phyloP scores from a whole-genome alignment of 1,284 basidiomycete species.

The Agroathelia rolfsii region DNA sequence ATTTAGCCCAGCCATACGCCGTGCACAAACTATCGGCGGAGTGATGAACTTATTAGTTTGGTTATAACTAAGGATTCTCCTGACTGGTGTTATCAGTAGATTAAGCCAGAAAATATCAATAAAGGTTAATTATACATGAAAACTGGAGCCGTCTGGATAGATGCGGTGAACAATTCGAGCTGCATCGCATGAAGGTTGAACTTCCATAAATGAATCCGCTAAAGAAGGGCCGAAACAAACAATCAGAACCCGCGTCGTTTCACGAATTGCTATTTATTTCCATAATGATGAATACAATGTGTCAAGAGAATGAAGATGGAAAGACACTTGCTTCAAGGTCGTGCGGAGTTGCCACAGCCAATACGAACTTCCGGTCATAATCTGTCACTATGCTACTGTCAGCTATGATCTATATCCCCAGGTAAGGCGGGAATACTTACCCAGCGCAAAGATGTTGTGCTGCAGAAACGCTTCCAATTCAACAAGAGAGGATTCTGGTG shows the following conservation, averaged over 20 bases:
- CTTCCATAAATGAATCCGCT: no score
- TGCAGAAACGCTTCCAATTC: constrained; percentile 71
- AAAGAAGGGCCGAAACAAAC: no score
- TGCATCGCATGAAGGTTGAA: no score
- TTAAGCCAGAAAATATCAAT: no score
- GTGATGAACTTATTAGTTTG: no score
- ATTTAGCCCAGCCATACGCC: no score
- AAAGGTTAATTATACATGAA: no score
- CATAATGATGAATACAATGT: constrained; percentile 6
- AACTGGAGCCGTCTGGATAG: no score
- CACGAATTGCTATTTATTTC: constrained; percentile 36
- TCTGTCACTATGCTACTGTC: constrained; percentile 59
- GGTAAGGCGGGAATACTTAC: constrained; percentile 28
- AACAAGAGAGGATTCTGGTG: constrained; percentile 65
- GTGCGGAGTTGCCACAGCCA: constrained; percentile 72
- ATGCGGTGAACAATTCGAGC: no score
- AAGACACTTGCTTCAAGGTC: constrained; percentile 57
- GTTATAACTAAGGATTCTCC: no score
- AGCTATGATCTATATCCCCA: constrained; percentile 1
- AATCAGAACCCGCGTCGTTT: constrained; percentile 39
- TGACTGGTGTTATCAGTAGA: no score
- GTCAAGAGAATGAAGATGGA: neutral
- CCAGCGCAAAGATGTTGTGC: constrained; percentile 67
- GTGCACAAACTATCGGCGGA: no score
- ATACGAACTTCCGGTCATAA: constrained; percentile 71